Evolutionary conservation across 495 filamentous ascomycete genomes (phyloP).

Genomic region (Penicillium roqueforti): DNA sequence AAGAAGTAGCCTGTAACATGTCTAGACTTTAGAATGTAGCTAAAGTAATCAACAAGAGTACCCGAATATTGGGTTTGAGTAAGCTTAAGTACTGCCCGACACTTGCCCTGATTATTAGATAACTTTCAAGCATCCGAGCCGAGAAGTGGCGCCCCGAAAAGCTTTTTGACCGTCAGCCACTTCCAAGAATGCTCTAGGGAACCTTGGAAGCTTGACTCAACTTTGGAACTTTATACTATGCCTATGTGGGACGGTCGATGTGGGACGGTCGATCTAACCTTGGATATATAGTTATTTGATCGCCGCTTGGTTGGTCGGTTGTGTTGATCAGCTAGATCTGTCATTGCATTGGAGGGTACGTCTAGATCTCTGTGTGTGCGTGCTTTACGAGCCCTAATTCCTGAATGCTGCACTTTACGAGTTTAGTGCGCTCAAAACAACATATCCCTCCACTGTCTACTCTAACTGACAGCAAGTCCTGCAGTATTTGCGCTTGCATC

Average conservation of each 20-base stretch:
- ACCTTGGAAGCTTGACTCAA: conserved; percentile 15
- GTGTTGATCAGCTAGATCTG: background rate
- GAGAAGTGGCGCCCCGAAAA: conserved; percentile 18
- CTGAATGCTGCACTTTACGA: background rate
- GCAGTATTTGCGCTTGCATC: background rate
- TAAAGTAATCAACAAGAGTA: background rate
- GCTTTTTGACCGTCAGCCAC: conserved; percentile 24
- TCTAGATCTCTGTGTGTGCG: background rate
- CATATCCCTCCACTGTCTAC: background rate
- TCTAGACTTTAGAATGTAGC: background rate
- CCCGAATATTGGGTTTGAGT: background rate
- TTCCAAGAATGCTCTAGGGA: conserved; percentile 13
- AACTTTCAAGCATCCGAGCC: background rate
- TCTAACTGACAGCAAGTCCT: background rate
- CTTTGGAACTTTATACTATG: conserved; percentile 2
- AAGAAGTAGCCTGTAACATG: background rate
- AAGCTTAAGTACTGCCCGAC: background rate
- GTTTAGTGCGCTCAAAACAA: background rate
- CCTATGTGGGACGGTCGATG: background rate
- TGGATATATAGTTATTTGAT: no score
- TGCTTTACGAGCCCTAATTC: background rate
- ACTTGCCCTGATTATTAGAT: no score
- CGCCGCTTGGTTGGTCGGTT: no score
- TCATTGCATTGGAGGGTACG: background rate
- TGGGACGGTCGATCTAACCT: no score